Conservation (phyloP, 2,329 filamentous ascomycete genomes). For the Arthrobotrys pseudoclavata region DNA sequence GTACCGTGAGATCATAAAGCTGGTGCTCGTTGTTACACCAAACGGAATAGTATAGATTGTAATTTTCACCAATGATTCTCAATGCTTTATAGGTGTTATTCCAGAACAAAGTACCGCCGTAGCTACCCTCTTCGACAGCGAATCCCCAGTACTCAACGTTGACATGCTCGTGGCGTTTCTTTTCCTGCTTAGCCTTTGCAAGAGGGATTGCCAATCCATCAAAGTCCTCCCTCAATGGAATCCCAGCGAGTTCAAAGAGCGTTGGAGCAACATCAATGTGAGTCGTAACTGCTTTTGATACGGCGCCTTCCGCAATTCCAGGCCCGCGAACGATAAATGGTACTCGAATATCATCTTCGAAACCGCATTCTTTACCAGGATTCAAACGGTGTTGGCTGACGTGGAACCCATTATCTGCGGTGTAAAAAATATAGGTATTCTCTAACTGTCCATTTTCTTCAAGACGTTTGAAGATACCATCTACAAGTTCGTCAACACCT, state of each 20-base stretch:
- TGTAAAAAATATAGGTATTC: constrained; percentile 73
- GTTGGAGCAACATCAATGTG: constrained; percentile 77
- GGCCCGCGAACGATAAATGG: constrained; percentile 74
- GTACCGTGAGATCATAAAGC: constrained; percentile 74
- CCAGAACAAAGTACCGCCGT: constrained; percentile 31
- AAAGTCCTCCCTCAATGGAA: constrained; percentile 69
- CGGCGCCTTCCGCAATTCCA: constrained; percentile 68
- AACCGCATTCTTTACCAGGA: constrained; percentile 73
- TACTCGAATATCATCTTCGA: constrained; percentile 74
- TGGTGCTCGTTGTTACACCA: constrained; percentile 79
- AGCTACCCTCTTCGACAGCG: constrained; percentile 66
- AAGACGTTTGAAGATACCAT: constrained; percentile 68
- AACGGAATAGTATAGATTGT: constrained; percentile 76
- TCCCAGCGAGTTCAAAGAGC: constrained; percentile 69
- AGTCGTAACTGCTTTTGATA: constrained; percentile 70
- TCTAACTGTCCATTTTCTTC: constrained; percentile 66
- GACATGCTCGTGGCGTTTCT: constrained; percentile 70
- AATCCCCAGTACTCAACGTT: constrained; percentile 73
- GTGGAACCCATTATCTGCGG: constrained; percentile 74
- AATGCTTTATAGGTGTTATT: constrained; percentile 75
- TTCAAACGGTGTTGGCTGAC: constrained; percentile 73
- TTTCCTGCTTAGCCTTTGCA: constrained; percentile 61
- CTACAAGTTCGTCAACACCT: constrained; percentile 72
- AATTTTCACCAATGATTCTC: constrained; percentile 71
- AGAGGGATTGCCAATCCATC: constrained; percentile 72